Percentiles rank a stretch among this genome's conserved stretches.
Evolutionary conservation across 2,329 filamentous ascomycete species (phyloP).

Genomic region (Diaporthe sp.): DNA sequence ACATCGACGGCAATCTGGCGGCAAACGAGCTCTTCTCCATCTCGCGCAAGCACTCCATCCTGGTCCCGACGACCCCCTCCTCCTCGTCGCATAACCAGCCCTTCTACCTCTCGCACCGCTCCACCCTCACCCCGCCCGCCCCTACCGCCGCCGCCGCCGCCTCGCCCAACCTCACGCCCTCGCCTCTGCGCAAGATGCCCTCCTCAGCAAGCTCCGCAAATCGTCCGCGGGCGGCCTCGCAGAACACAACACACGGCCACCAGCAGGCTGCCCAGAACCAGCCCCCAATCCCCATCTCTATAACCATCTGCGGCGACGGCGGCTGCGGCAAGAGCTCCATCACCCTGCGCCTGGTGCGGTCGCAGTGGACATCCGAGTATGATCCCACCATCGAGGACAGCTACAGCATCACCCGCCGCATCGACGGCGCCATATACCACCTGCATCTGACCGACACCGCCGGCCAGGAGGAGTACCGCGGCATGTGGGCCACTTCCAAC

Average conservation of each 20-base stretch:
- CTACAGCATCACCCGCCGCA: slow-evolving; percentile 84
- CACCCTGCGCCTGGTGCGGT: slow-evolving; percentile 84
- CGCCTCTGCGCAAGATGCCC: slow-evolving; percentile 37
- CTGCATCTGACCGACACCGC: slow-evolving; percentile 86
- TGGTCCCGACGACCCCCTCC: slow-evolving; percentile 38
- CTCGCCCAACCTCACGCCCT: slow-evolving; percentile 15
- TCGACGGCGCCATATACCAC: slow-evolving; percentile 86
- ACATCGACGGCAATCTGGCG: slow-evolving; percentile 40
- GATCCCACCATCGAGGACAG: slow-evolving; percentile 88
- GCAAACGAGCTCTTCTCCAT: slow-evolving; percentile 41
- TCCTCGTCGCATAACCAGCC: slow-evolving; percentile 35
- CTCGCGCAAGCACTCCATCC: slow-evolving; percentile 43
- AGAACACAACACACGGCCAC: slow-evolving; percentile 40
- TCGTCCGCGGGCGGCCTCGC: slow-evolving; percentile 36
- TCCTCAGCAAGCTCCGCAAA: slow-evolving; percentile 38
- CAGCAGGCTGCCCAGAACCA: slow-evolving; percentile 46
- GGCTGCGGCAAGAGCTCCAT: slow-evolving; percentile 90
- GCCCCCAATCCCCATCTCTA: slow-evolving; percentile 72
- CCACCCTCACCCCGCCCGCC: slow-evolving; percentile 29
- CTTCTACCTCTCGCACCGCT: slow-evolving; percentile 38
- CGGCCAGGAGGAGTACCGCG: slow-evolving; percentile 91
- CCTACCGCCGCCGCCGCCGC: slow-evolving; percentile 9
- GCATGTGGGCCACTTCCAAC: slow-evolving; percentile 86
- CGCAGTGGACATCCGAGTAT: slow-evolving; percentile 87
- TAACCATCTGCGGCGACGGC: slow-evolving; percentile 89